Base-by-base conservation (phyloP, 331 rosid species). In the Acacia concinna region DNA sequence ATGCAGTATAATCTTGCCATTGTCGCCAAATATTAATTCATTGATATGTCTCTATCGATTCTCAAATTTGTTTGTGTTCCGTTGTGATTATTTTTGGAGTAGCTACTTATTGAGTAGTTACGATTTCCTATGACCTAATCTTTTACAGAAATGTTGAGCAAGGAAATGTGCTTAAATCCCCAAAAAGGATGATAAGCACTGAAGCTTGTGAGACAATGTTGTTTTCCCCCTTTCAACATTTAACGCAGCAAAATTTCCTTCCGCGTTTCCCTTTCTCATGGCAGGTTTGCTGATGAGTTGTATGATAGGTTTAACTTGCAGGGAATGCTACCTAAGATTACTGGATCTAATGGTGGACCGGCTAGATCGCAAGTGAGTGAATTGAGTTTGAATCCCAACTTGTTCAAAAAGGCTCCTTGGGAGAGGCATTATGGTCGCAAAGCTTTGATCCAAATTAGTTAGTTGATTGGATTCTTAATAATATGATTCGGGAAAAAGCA, bases 81-180 rank as follows among this genome's bases (percentile, higher is more conserved):
- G 10, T 46, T 65, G 31, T 12, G 66, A 57, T 20, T 25, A 37
- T 7, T n/a, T n/a, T n/a, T 23, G 47, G n/a, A 72, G 12, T 8
- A 73, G 47, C 35, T 54, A 66, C 2, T 46, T 20, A 59, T 74
- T 30, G 23, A 18, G 52, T 75, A 21, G 54, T 65, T 75, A 68
- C 71, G 57, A 71, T 76, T 23, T 41, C 75, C 41, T 44, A 44
- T 83, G 54, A 76, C 25, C 25, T 79, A 28, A 38, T 52, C 21
- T 41, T 56, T 72, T 8, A 13, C 49, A 76, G 72, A 38, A 57
- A 71, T 35, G 15, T 8, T 80, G 49, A 70, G 63, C 77, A 72
- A 32, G 35, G 14, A 62, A 62, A 51, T 65, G 34, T 63, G 51
- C 68, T 63, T 76, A 56, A 70, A 75, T 79, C 52, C 18, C 49